Base-by-base conservation (phyloP, 2,329 filamentous ascomycete genomes). In the Exutisphaerella laricina region DNA sequence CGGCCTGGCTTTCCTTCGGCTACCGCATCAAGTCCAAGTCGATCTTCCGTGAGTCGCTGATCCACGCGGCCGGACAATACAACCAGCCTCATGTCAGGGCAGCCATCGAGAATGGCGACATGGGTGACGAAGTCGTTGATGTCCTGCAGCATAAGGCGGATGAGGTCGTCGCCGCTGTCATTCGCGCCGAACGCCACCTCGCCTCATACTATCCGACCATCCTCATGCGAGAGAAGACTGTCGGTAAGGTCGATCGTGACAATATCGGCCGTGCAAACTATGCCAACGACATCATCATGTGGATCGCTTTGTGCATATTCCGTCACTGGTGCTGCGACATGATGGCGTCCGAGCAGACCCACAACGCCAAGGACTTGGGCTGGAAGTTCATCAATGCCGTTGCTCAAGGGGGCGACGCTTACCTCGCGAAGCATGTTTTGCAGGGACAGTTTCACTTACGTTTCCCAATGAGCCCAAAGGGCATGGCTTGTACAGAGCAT, bases 281-380 rank as follows among this genome's bases (percentile, higher is more conserved):
- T 48, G 58, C 63, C 14, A 69, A 65, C 44, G 69, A 75, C 46
- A 70, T 76, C 45, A 65, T 74, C 46, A 62, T 69, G 49, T 76
- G 73, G 73, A 71, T 75, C 58, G 67, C 66, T 3, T 58, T 75
- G 5, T 55, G 52, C 5, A 66, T 72, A 38, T 69, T 72, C 55
- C 67, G 69, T 1, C 68, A 75, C 53, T 74, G 69, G 66, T 54
- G 73, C 22, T 61, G 59, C 1, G 64, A 71, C 39, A 55, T 60
- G 10, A 58, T 73, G 25, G 57, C 64, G 26, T 60, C 62, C 6
- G 63, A 66, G 17, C 60, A 59, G 28, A 70, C 66, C 8, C 60
- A 62, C 26, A 55, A 56, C 28, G 62, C 60, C 1, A 40, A 48
- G 1, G 74, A 77, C 48, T 67, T 70, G 35, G 74, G 74, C 1